phyloP scores from a whole-genome alignment of 2,329 filamentous ascomycete genomes.

The Pseudogymnoascus sp. region DNA sequence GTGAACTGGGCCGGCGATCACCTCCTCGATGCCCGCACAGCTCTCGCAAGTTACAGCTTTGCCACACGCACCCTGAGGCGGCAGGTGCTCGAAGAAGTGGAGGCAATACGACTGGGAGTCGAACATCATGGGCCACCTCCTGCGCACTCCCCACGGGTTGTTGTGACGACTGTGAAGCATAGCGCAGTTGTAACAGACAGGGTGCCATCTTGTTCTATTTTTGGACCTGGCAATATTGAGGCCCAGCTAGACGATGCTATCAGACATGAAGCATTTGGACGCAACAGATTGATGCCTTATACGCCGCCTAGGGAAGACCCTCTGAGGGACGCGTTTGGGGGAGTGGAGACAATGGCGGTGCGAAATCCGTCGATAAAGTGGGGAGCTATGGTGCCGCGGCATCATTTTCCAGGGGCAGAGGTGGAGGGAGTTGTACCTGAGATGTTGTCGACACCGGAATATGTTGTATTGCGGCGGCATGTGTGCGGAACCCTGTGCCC shows the following conservation, averaged over 20 bases:
- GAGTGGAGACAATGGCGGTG: neutral
- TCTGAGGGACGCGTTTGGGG: neutral
- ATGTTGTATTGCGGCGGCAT: neutral
- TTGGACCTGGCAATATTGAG: neutral
- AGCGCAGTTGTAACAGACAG: neutral
- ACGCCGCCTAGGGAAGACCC: neutral
- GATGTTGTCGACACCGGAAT: neutral
- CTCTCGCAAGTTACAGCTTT: neutral
- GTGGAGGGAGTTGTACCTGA: neutral
- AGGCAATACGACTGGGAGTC: neutral
- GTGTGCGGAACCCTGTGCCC: neutral
- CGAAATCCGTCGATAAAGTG: neutral
- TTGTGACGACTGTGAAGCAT: neutral
- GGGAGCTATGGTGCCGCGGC: neutral
- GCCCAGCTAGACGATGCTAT: neutral
- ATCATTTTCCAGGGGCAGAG: neutral
- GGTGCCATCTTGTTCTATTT: neutral
- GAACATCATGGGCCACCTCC: neutral
- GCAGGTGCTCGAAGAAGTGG: slow-evolving; percentile 3
- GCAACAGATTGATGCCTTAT: neutral
- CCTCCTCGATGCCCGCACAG: neutral
- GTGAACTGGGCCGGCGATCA: neutral
- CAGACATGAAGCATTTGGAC: neutral
- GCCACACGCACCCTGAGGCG: neutral
- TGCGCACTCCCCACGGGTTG: neutral